Percentiles rank a stretch among this genome's conserved stretches.
phyloP scores from a whole-genome alignment of 352 stramenopile species.

The Globisporangium cederbergense region DNA sequence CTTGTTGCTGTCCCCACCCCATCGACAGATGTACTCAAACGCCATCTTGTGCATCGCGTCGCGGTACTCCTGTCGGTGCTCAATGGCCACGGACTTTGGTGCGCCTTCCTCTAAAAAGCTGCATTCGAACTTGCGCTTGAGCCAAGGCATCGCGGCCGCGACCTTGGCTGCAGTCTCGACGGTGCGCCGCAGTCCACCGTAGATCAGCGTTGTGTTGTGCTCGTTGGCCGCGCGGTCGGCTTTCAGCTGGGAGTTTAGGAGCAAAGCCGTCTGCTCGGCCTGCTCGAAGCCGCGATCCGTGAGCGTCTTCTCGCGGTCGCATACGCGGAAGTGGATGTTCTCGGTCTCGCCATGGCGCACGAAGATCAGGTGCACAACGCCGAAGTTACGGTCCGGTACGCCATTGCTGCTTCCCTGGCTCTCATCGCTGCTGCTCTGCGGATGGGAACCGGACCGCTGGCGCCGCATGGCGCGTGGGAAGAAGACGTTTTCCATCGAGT shows the following conservation, averaged over 20 bases:
- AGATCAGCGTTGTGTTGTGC: conserved; percentile 59
- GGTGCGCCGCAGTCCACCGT: conserved; percentile 59
- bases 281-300: conserved; percentile 58
- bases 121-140: conserved; percentile 55
- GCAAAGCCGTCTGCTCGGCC: conserved; percentile 45
- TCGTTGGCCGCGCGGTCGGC: conserved; percentile 14
- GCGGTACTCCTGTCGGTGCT: conserved; percentile 63
- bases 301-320: conserved; percentile 69
- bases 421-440: conserved; percentile 8
- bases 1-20: conserved; percentile 31
- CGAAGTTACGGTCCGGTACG: conserved; percentile 16
- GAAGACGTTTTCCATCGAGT: conserved; percentile 53
- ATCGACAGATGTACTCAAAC: conserved; percentile 66
- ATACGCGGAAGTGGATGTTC: conserved; percentile 83
- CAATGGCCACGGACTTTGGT: conserved; percentile 47
- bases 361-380: conserved; percentile 64
- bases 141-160: conserved; percentile 60
- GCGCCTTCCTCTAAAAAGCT: conserved; percentile 76
- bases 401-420: neutral
- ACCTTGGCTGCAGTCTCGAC: conserved; percentile 67
- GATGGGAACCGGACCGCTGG: neutral
- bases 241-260: conserved; percentile 48
- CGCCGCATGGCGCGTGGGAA: conserved; percentile 42
- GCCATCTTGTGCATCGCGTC: conserved; percentile 77
- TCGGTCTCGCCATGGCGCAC: conserved; percentile 74